Evolutionary conservation across 164 flowering plant genomes (phyloP).

Genomic region (Nymphaea thermarum): DNA sequence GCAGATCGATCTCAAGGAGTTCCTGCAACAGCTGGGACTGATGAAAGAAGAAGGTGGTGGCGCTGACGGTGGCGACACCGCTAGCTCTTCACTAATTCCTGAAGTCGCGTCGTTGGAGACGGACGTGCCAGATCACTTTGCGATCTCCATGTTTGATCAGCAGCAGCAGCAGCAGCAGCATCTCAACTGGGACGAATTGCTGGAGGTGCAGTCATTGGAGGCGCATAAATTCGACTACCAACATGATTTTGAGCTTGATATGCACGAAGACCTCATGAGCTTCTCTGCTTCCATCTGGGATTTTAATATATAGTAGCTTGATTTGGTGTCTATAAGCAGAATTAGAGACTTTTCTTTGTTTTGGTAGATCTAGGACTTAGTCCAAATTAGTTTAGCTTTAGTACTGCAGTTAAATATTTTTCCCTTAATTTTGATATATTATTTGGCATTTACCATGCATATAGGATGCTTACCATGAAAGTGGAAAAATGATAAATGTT

Average conservation of each 20-base stretch:
- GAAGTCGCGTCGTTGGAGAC: background rate
- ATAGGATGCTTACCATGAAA: too few relatives aligned
- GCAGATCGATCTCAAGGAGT: constrained; percentile 84
- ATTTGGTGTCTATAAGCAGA: too few relatives aligned
- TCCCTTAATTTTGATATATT: too few relatives aligned
- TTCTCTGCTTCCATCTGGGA: background rate
- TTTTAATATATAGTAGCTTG: too few relatives aligned
- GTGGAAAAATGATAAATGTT: too few relatives aligned
- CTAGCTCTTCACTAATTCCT: background rate
- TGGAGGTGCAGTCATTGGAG: background rate
- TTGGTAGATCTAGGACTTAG: too few relatives aligned
- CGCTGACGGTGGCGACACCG: background rate
- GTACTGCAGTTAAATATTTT: too few relatives aligned
- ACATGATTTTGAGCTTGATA: background rate
- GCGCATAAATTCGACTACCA: background rate
- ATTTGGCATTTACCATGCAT: too few relatives aligned
- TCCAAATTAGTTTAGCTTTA: too few relatives aligned
- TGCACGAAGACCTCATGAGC: background rate
- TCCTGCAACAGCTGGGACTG: constrained; percentile 81
- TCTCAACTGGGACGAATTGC: background rate
- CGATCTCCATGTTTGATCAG: background rate
- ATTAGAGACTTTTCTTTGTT: too few relatives aligned
- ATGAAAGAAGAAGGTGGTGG: constrained; percentile 22
- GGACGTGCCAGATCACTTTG: background rate
- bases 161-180: background rate